Percentiles rank a stretch among this genome's conserved stretches.
phyloP scores from a whole-genome alignment of 2,329 filamentous ascomycete genomes.

The Aureobasidium sp. region DNA sequence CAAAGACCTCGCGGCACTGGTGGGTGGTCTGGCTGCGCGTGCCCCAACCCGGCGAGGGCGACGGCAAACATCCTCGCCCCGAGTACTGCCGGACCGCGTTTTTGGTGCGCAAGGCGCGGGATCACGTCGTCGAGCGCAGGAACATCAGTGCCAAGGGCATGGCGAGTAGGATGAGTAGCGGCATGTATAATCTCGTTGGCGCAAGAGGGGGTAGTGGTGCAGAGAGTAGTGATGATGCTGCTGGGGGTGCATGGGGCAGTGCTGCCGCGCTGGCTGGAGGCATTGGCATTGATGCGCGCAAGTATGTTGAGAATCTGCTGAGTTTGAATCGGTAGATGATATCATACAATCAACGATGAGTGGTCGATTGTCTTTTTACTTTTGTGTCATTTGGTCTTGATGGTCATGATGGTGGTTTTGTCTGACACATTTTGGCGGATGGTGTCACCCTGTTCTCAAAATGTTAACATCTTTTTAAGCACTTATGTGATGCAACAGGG shows the following conservation, averaged over 20 bases:
- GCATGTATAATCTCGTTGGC: constrained; percentile 18
- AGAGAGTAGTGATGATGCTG: constrained; percentile 26
- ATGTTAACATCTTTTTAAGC: too few species aligned
- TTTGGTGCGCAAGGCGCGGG: constrained; percentile 34
- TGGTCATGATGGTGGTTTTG: too few species aligned
- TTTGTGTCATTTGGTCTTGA: not conserved
- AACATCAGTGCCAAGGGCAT: constrained; percentile 25
- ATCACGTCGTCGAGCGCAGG: constrained; percentile 22
- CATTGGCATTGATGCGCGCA: constrained; percentile 68
- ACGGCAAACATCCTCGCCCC: not conserved
- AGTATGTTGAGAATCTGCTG: constrained; percentile 66
- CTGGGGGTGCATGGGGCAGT: constrained; percentile 43
- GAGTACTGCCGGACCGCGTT: constrained; percentile 35
- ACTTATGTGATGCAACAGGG: too few species aligned
- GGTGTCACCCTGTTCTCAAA: too few species aligned
- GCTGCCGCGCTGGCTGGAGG: constrained; percentile 60
- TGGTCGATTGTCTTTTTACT: too few species aligned
- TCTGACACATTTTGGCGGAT: too few species aligned
- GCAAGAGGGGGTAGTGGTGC: constrained; percentile 21
- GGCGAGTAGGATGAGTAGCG: constrained; percentile 19
- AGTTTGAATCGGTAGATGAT: constrained; percentile 47
- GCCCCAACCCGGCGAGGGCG: constrained; percentile 21
- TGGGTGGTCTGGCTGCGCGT: constrained; percentile 61
- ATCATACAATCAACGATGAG: not conserved
- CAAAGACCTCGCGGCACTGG: constrained; percentile 59